phyloP scores from a whole-genome alignment of 805 yeast genomes.

The Suhomyces faveliae region DNA sequence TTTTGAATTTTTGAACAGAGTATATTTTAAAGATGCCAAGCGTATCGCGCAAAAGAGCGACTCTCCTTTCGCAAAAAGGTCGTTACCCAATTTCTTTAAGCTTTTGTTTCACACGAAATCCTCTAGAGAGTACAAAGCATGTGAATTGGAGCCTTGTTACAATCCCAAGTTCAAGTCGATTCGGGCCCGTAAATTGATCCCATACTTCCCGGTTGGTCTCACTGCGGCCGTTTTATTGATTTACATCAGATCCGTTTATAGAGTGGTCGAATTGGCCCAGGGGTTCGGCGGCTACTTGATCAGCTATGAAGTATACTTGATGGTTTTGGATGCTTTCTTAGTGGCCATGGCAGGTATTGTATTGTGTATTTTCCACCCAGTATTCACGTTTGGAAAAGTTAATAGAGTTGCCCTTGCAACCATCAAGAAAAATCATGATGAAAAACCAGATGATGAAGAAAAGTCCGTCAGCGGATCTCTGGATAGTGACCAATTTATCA shows the following conservation, averaged over 20 bases:
- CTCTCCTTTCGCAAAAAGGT: conserved; percentile 18
- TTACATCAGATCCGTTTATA: conserved; percentile 33
- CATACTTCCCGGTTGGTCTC: conserved; percentile 35
- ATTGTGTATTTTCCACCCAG: conserved; percentile 41
- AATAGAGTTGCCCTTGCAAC: conserved; percentile 26
- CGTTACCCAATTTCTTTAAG: conserved; percentile 26
- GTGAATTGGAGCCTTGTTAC: conserved; percentile 29
- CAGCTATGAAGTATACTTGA: conserved; percentile 34
- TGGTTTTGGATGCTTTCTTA: conserved; percentile 41
- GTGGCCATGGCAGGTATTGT: conserved; percentile 35
- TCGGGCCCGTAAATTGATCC: conserved; percentile 25
- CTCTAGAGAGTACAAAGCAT: conserved; percentile 19
- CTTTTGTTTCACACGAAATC: conserved; percentile 27
- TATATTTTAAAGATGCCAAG: conserved; percentile 27
- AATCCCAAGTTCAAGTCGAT: conserved; percentile 24
- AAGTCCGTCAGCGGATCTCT: not conserved
- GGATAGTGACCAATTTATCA: not conserved
- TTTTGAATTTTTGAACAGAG: conserved; percentile 34
- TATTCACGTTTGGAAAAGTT: conserved; percentile 30
- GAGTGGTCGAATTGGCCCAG: conserved; percentile 40
- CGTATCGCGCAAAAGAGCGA: conserved; percentile 7
- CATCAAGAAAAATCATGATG: conserved; percentile 27
- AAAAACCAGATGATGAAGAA: conserved; percentile 6
- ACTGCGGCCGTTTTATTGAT: conserved; percentile 31
- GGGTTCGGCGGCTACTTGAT: conserved; percentile 39